Base-by-base conservation (phyloP, 768 basidiomycete species). In the Rhodocollybia butyracea region DNA sequence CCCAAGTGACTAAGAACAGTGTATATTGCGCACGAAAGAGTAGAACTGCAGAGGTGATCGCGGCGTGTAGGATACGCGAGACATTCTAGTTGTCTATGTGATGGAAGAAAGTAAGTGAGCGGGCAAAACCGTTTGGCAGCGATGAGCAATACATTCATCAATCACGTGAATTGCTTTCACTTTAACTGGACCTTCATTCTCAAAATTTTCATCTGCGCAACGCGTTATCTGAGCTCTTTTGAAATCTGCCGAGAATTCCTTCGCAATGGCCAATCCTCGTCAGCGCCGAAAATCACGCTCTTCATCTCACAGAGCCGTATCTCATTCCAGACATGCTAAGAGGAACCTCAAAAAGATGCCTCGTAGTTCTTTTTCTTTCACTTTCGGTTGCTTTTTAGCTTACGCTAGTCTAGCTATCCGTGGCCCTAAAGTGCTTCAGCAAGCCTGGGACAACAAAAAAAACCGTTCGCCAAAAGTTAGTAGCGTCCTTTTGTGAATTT, bases 401-500 rank as follows among this genome's bases (percentile, higher is more conserved):
- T 5, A 13, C 46, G 7, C 46, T 41, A 55, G 61, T 56, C 60
- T 70, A 86, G 90, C 87, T 24, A 85, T 97, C 58, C 81, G 85
- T 53, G 94, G 89, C 5, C 93, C 94, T 2, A 86, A 88, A 66
- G 77, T 80, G 10, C 74, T 97, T 59, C 89, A 89, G 66, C 84
- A 89, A 42, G 85, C 85, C 54, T 98, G 94, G 94, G 90, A 98
- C 69, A 83, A 83, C 61, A 75, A 74, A 48, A 91, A n/a, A 91
- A 72, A 98, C 94, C 11, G 86, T 95, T 17, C 82, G 81, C 59
- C 95, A 98, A 81, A 98, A 97, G 94, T 96, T 64, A 63, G 87
- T 67, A 31, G 22, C 17, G 6, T 40, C n/a, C 21, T 40, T 40
- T 17, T 40, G 8, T 13, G 21, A 40, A n/a, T n/a, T 40, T 40